Conservation (phyloP, 2,329 filamentous ascomycete genomes). For the Sphaerulina vaccinii region DNA sequence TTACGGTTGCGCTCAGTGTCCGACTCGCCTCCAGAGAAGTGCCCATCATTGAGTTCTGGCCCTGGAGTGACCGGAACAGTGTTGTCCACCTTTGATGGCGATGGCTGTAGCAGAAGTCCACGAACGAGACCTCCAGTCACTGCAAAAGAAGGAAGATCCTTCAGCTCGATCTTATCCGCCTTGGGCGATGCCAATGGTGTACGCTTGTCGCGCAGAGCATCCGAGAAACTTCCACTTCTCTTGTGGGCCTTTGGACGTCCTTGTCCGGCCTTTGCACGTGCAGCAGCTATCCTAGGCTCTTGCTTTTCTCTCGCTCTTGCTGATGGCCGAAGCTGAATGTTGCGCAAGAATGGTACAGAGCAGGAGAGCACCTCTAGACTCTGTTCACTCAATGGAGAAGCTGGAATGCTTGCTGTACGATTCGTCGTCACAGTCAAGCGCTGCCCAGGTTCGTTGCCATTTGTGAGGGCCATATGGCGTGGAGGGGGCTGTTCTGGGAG, state of each 20-base stretch:
- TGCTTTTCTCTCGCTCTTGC: constrained; percentile 21
- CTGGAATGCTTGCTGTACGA: constrained; percentile 39
- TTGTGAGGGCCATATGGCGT: constrained; percentile 8
- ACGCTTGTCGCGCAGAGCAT: constrained; percentile 72
- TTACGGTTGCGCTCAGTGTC: constrained; percentile 38
- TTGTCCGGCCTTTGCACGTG: constrained; percentile 8
- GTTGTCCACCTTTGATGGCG: constrained; percentile 72
- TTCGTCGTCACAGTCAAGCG: constrained; percentile 21
- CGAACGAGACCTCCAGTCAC: constrained; percentile 83
- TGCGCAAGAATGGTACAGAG: constrained; percentile 51
- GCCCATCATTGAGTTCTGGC: constrained; percentile 20
- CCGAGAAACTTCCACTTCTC: constrained; percentile 81
- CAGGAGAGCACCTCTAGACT: constrained; percentile 61
- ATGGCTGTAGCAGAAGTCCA: constrained; percentile 79
- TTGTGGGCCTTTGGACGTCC: constrained; percentile 60
- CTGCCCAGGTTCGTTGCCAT: constrained; percentile 14
- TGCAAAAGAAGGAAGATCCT: constrained; percentile 57
- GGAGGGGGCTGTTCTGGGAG: constrained; percentile 19
- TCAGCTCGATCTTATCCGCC: constrained; percentile 39
- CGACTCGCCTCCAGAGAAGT: constrained; percentile 13
- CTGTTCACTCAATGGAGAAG: constrained; percentile 48
- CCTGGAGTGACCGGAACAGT: constrained; percentile 50
- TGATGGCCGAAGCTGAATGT: constrained; percentile 25
- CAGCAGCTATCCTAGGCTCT: constrained; percentile 13
- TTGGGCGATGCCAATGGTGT: constrained; percentile 52